These are phyloP conservation scores for Teunomyces atbi DNA, from an alignment of 805 yeast genomes.

Conservation along the genomic window DNA sequence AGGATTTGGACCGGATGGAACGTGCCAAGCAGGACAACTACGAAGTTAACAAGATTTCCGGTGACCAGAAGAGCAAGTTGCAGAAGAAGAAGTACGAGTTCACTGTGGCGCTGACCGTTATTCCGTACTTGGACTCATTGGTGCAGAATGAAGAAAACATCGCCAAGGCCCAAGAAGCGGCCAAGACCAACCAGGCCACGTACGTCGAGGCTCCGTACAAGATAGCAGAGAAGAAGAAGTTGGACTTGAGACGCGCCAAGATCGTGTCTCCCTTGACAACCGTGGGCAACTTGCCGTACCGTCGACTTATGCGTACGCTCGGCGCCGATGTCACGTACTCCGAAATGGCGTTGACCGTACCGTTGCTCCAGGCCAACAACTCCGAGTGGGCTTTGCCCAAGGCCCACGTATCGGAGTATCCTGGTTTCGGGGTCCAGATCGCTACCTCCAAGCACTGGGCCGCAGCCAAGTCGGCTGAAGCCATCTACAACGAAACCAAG, in stretches of 20 bases:
- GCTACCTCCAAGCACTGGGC: constrained; percentile 93
- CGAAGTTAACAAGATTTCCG: constrained; percentile 64
- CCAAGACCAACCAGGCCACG: constrained; percentile 38
- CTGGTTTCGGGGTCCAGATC: constrained; percentile 91
- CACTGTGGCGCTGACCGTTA: constrained; percentile 53
- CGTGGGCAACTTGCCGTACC: constrained; percentile 93
- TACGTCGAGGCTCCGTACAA: constrained; percentile 77
- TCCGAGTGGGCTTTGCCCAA: constrained; percentile 98
- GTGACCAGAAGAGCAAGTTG: constrained; percentile 45
- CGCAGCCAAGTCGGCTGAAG: constrained; percentile 89
- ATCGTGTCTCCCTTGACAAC: constrained; percentile 95
- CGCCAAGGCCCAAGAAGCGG: constrained; percentile 29
- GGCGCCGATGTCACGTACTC: constrained; percentile 94
- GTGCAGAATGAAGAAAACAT: constrained; percentile 43
- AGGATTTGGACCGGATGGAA: constrained; percentile 42
- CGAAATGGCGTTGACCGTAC: constrained; percentile 91
- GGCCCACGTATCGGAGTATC: constrained; percentile 77
- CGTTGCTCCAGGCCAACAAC: constrained; percentile 84
- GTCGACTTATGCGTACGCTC: constrained; percentile 83
- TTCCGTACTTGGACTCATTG: constrained; percentile 63
- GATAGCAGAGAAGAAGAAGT: constrained; percentile 74
- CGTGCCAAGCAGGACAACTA: constrained; percentile 32
- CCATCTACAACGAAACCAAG: constrained; percentile 55
- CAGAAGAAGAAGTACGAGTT: constrained; percentile 65
- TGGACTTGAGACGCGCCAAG: constrained; percentile 70